Percentiles rank a stretch among this genome's conserved stretches.
These are phyloP conservation scores for Starmerella etchellsii DNA, from an alignment of 805 yeast species.

Conservation along the genomic window DNA sequence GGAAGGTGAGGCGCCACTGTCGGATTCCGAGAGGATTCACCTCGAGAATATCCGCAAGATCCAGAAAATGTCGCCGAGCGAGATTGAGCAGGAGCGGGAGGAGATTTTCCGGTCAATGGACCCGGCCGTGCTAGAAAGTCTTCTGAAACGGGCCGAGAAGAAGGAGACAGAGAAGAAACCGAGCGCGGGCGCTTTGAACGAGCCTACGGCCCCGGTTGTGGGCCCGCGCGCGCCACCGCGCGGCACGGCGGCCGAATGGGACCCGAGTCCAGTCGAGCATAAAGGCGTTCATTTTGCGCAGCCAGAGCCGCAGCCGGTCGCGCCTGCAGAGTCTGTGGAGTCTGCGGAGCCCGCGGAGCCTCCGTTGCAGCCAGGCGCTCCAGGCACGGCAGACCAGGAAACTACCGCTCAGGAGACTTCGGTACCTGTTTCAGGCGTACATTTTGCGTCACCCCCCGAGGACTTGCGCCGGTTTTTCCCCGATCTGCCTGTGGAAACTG, in stretches of 20 bases:
- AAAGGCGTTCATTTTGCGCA: not conserved
- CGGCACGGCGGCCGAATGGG: slow-evolving; percentile 11
- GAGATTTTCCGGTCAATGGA: slow-evolving; percentile 57
- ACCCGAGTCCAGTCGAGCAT: slow-evolving; percentile 1
- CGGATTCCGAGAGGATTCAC: slow-evolving; percentile 66
- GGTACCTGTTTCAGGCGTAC: slow-evolving; percentile 23
- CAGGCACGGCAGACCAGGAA: too few species aligned
- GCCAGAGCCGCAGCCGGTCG: too few species aligned
- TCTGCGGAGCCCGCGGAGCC: too few species aligned
- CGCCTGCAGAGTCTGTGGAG: too few species aligned
- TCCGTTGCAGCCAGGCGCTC: too few species aligned
- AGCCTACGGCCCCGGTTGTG: not conserved
- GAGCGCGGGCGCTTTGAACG: not conserved
- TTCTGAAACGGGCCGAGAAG: slow-evolving; percentile 34
- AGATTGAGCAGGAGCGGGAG: slow-evolving; percentile 48
- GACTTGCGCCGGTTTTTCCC: slow-evolving; percentile 79
- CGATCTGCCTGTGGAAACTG: slow-evolving; percentile 70
- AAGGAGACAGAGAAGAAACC: slow-evolving; percentile 26
- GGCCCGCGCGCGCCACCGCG: slow-evolving; percentile 3
- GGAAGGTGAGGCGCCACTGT: slow-evolving; percentile 13
- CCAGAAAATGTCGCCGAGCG: slow-evolving; percentile 49
- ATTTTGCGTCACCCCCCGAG: slow-evolving; percentile 44
- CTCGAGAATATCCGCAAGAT: slow-evolving; percentile 56
- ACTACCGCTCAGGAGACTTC: too few species aligned
- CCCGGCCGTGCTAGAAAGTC: slow-evolving; percentile 46